Conservation (phyloP, 352 stramenopile species). For the Phytophthora palmivora region DNA sequence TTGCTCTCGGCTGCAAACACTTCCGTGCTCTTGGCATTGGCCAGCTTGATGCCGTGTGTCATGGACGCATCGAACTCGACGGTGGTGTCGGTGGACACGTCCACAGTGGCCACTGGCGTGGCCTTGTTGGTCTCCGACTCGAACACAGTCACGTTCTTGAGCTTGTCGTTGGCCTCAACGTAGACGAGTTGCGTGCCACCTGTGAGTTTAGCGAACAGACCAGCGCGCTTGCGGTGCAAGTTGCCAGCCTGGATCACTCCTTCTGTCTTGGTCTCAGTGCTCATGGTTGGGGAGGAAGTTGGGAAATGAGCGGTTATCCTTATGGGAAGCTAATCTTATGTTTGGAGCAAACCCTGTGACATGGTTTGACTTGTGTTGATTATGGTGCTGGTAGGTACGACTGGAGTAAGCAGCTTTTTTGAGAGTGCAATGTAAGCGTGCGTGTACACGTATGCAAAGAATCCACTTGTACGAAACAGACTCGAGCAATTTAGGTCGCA, state of each 20-base stretch:
- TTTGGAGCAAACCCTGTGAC: too few species aligned
- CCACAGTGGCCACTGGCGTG: constrained; percentile 25
- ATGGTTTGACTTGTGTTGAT: too few species aligned
- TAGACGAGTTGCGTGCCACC: constrained; percentile 41
- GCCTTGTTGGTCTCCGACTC: constrained; percentile 45
- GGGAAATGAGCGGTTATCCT: too few species aligned
- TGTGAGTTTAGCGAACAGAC: constrained; percentile 35
- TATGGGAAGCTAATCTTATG: too few species aligned
- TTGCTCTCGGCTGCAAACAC: constrained; percentile 44
- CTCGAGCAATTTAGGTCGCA: too few species aligned
- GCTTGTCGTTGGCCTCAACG: constrained; percentile 50
- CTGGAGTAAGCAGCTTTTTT: too few species aligned
- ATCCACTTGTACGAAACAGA: too few species aligned
- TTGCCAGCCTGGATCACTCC: constrained; percentile 42
- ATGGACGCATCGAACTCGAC: constrained; percentile 44
- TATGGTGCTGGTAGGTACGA: too few species aligned
- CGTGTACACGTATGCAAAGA: too few species aligned
- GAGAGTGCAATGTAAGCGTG: too few species aligned
- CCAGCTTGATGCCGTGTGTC: constrained; percentile 53
- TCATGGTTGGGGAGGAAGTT: too few species aligned
- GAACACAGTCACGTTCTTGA: constrained; percentile 56
- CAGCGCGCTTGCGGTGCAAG: constrained; percentile 34
- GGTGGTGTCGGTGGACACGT: constrained; percentile 37
- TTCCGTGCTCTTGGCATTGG: constrained; percentile 38
- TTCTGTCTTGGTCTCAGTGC: too few species aligned